Conservation (phyloP, 2,329 filamentous ascomycete genomes). For the Aulographum hederae region DNA sequence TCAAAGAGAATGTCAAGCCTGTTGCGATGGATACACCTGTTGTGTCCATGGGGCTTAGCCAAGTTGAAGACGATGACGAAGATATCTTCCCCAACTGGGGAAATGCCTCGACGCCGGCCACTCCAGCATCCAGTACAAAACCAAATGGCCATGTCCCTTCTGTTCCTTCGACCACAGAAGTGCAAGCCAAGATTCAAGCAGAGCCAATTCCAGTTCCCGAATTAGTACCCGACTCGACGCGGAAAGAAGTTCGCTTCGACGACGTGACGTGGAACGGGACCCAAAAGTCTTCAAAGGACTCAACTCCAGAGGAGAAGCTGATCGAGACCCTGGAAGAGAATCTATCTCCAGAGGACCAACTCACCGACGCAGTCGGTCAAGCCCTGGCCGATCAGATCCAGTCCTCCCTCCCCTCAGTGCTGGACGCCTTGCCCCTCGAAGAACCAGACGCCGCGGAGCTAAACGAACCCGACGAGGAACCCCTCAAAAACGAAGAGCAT, state of each 20-base stretch:
- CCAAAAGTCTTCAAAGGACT: neutral
- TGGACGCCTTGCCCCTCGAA: slow-evolving; percentile 7
- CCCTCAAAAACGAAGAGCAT: slow-evolving; percentile 44
- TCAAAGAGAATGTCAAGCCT: slow-evolving; percentile 7
- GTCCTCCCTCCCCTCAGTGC: slow-evolving; percentile 6
- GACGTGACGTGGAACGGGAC: neutral
- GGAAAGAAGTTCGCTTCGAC: neutral
- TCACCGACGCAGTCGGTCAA: neutral
- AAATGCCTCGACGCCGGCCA: no score
- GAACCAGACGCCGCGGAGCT: neutral
- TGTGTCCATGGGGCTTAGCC: no score
- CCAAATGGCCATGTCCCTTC: no score
- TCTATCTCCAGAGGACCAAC: neutral
- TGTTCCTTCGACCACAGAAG: no score
- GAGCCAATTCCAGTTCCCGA: neutral
- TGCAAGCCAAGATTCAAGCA: neutral
- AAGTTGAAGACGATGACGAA: neutral
- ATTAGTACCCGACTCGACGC: neutral
- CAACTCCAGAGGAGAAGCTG: neutral
- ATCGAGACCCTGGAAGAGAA: neutral
- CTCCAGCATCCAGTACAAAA: neutral
- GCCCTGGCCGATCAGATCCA: neutral
- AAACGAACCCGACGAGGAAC: slow-evolving; percentile 11
- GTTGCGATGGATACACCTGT: no score
- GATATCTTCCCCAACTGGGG: no score